A percentile compares a stretch with the other conserved stretches of the same genome.
Evolutionary conservation across 2,329 filamentous ascomycete species (phyloP).

Genomic region (Nemania abortiva): DNA sequence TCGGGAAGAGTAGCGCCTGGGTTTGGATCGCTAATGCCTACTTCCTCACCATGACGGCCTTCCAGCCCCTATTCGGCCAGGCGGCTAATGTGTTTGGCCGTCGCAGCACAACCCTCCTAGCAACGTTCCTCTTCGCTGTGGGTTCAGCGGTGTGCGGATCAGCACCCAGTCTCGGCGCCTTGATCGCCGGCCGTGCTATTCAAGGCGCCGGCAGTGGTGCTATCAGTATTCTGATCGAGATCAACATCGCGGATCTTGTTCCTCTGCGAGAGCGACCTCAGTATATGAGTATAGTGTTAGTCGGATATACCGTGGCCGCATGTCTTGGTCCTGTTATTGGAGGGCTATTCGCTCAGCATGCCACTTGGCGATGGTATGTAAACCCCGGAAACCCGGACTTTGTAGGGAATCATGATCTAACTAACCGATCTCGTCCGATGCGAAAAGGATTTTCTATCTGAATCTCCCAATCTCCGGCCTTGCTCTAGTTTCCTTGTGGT

Average conservation of each 20-base stretch:
- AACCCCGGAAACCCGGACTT: too few relatives aligned
- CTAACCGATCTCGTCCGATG: too few relatives aligned
- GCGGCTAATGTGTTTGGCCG: conserved; percentile 24
- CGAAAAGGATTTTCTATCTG: not conserved
- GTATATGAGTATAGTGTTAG: not conserved
- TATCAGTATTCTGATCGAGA: not conserved
- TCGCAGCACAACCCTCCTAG: not conserved
- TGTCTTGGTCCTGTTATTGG: conserved; percentile 8
- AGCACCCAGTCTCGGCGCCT: conserved; percentile 52
- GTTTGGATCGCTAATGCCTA: conserved; percentile 18
- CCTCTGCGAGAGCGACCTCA: not conserved
- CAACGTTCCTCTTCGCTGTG: conserved; percentile 53
- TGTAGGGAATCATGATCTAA: too few relatives aligned
- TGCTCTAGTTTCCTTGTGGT: not conserved
- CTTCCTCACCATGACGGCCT: conserved; percentile 18
- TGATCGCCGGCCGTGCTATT: conserved; percentile 57
- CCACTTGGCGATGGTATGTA: conserved; percentile 4
- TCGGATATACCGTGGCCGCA: not conserved
- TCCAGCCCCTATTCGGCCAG: conserved; percentile 22
- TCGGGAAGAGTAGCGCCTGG: not conserved
- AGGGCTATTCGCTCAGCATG: not conserved
- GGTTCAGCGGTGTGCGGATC: conserved; percentile 56
- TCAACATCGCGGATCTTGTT: not conserved
- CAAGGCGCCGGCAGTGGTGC: conserved; percentile 50
- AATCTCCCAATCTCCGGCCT: conserved; percentile 1